phyloP scores from a whole-genome alignment of 140 eudicot genomes.

The Anethum foeniculum region DNA sequence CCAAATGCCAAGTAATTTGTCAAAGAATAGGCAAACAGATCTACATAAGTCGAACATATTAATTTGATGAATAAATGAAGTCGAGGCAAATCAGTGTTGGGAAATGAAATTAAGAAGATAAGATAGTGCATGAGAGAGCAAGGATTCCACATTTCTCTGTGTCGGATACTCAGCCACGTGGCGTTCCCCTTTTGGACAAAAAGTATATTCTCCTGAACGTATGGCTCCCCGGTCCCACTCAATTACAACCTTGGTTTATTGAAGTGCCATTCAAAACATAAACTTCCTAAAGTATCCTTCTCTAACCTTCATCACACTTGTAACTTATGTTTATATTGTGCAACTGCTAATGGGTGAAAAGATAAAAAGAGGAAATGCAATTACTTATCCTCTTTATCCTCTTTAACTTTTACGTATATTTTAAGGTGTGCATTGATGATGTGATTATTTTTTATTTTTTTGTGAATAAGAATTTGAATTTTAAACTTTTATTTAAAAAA shows the following conservation, averaged over 20 bases:
- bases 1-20: no score
- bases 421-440: no score
- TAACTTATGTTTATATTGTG: no score
- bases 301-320: neutral
- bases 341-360: no score
- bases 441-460: no score
- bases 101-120: neutral
- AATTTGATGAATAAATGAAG: neutral
- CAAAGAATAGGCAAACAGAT: no score
- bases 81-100: neutral
- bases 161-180: constrained; percentile 4
- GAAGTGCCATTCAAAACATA: neutral
- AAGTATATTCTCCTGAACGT: neutral
- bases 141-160: constrained; percentile 13
- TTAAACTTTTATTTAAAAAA: no score
- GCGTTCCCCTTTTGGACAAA: neutral
- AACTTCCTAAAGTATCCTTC: neutral
- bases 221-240: neutral
- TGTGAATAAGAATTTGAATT: no score
- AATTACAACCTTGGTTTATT: neutral
- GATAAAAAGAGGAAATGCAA: no score
- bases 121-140: constrained; percentile 1
- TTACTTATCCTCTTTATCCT: no score
- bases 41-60: no score
- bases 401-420: no score